These are phyloP conservation scores for Emericellopsis terricola DNA, from an alignment of 495 filamentous ascomycete genomes.

Conservation along the genomic window DNA sequence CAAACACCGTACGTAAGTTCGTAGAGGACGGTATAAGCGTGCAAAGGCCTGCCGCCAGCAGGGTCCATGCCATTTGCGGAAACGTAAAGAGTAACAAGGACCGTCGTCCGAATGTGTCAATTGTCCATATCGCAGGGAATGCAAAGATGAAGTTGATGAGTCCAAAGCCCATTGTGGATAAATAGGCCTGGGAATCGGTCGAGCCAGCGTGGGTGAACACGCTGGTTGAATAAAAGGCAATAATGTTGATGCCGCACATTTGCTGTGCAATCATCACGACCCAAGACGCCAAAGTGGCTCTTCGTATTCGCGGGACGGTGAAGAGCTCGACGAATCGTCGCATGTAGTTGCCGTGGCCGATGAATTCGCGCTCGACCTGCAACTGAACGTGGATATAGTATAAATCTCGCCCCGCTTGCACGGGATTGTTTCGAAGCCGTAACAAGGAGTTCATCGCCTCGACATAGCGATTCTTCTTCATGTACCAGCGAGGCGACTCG, in stretches of 20 bases:
- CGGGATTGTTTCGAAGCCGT: constrained; percentile 38
- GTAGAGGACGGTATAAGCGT: constrained; percentile 30
- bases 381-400: constrained; percentile 51
- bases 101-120: constrained; percentile 46
- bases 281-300: constrained; percentile 42
- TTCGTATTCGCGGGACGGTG: constrained; percentile 32
- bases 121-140: constrained; percentile 50
- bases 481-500: constrained; percentile 46
- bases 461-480: constrained; percentile 41
- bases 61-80: constrained; percentile 38
- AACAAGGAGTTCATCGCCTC: constrained; percentile 44
- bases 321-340: constrained; percentile 46
- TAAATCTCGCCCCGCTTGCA: constrained; percentile 61
- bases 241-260: constrained; percentile 33
- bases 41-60: constrained; percentile 39
- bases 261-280: constrained; percentile 52
- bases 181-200: constrained; percentile 20
- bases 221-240: constrained; percentile 23
- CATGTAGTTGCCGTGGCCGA: constrained; percentile 22
- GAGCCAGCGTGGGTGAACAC: constrained; percentile 37
- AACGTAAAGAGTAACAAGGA: constrained; percentile 47
- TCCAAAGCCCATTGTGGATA: constrained; percentile 42
- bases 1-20: constrained; percentile 14
- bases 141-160: constrained; percentile 41
- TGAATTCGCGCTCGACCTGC: constrained; percentile 17